phyloP scores from a whole-genome alignment of 345 rosid species.

The Pseudoturritis turrita region DNA sequence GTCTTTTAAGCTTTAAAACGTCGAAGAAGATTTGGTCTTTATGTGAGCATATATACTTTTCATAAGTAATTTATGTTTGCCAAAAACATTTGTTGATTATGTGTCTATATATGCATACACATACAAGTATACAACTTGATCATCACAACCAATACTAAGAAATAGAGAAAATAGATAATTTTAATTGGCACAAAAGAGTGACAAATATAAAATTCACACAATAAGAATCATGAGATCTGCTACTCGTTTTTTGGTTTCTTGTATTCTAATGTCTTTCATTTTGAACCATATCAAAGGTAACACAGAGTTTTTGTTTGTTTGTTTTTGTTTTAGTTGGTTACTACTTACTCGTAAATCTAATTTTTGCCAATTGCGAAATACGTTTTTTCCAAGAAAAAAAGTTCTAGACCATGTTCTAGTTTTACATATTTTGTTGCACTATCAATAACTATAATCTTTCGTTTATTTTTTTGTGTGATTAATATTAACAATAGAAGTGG shows the following conservation, averaged over 20 bases:
- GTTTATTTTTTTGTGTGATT: neutral
- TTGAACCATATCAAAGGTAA: conserved; percentile 21
- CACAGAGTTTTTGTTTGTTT: neutral
- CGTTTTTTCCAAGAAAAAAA: neutral
- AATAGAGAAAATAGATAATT: neutral
- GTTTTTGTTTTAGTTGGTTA: neutral
- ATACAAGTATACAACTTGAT: neutral
- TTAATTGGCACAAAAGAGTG: neutral
- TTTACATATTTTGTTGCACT: neutral
- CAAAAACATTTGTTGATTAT: neutral
- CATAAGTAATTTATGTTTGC: neutral
- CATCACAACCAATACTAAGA: neutral
- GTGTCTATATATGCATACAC: neutral
- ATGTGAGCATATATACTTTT: neutral
- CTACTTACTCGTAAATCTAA: neutral
- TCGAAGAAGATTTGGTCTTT: neutral
- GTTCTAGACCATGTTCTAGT: neutral
- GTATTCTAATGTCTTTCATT: conserved; percentile 7
- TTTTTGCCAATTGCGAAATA: neutral
- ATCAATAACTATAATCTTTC: neutral
- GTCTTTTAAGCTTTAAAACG: neutral
- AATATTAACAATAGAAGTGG: neutral
- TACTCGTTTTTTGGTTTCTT: conserved; percentile 13
- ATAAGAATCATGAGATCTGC: conserved; percentile 13
- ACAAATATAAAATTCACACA: neutral